A percentile compares a stretch with the other conserved stretches of the same genome.
phyloP scores from a whole-genome alignment of 2,329 filamentous ascomycete species.

The Metarhizium guizhouense region DNA sequence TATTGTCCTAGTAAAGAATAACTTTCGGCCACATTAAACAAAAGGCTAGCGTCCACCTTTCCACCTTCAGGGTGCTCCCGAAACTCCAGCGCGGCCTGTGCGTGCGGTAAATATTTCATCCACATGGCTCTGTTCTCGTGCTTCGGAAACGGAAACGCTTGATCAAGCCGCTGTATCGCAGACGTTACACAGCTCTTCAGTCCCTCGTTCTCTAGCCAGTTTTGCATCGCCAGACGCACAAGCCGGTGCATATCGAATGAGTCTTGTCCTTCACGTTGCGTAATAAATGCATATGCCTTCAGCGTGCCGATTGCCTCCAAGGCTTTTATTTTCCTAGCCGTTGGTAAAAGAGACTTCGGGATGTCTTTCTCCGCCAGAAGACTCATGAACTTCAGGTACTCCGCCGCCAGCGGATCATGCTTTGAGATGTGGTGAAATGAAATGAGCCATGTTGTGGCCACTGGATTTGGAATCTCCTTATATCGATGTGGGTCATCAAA shows the following conservation, averaged over 20 bases:
- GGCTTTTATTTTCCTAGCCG: background rate
- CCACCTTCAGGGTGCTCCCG: background rate
- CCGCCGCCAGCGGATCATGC: slow-evolving; percentile 15
- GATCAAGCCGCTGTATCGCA: background rate
- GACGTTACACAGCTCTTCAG: background rate
- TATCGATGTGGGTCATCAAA: slow-evolving; percentile 22
- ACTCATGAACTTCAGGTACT: slow-evolving; percentile 21
- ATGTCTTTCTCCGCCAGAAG: slow-evolving; percentile 21
- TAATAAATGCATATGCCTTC: slow-evolving; percentile 22
- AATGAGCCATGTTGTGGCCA: slow-evolving; percentile 24
- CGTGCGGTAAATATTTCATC: background rate
- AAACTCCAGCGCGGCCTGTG: background rate
- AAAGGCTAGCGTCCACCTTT: background rate
- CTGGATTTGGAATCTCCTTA: slow-evolving; percentile 14
- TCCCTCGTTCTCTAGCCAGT: slow-evolving; percentile 13
- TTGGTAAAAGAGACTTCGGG: slow-evolving; percentile 14
- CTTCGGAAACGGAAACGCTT: background rate
- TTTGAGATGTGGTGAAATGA: slow-evolving; percentile 22
- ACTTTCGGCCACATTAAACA: background rate
- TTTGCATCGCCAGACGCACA: slow-evolving; percentile 19
- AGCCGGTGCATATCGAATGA: slow-evolving; percentile 23
- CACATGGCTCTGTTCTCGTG: background rate
- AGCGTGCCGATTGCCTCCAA: slow-evolving; percentile 15
- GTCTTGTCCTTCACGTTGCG: slow-evolving; percentile 8
- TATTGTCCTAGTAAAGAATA: background rate